These are phyloP conservation scores for Mucor indicus DNA, from an alignment of 371 early-diverging fungal species.

Conservation along the genomic window DNA sequence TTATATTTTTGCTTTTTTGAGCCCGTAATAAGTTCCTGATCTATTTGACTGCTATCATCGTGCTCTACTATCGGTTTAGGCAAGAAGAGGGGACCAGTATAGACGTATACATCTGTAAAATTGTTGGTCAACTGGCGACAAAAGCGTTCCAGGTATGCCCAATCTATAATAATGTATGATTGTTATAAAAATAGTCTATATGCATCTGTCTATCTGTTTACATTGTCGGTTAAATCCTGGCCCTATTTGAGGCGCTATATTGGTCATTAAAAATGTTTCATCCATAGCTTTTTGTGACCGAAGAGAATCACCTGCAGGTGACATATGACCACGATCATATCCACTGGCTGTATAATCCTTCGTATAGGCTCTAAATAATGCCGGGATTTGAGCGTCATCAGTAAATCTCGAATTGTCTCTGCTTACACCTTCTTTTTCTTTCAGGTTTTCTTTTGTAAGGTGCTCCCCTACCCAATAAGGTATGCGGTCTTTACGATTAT, in stretches of 20 bases:
- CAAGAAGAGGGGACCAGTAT: constrained; percentile 79
- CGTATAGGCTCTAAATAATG: constrained; percentile 58
- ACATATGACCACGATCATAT: constrained; percentile 83
- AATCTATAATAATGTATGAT: too few relatives aligned
- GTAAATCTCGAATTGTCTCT: constrained; percentile 62
- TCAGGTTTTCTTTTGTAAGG: constrained; percentile 59
- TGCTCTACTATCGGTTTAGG: too few relatives aligned
- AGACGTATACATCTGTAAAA: constrained; percentile 71
- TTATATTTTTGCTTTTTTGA: constrained; percentile 6
- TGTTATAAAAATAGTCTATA: too few relatives aligned
- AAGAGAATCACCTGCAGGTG: constrained; percentile 75
- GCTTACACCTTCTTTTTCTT: constrained; percentile 45
- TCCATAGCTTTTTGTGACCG: constrained; percentile 62
- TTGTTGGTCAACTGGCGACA: constrained; percentile 59
- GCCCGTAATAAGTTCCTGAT: too few relatives aligned
- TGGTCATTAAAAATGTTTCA: constrained; percentile 72
- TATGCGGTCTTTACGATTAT: constrained; percentile 71
- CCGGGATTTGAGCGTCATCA: constrained; percentile 60
- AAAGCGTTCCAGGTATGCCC: constrained; percentile 76
- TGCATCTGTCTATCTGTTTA: too few relatives aligned
- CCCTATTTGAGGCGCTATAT: constrained; percentile 81
- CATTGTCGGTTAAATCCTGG: constrained; percentile 78
- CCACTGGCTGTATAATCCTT: constrained; percentile 69
- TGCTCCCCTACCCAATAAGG: constrained; percentile 85
- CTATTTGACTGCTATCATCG: too few relatives aligned